A percentile compares a stretch with the other conserved stretches of the same genome.
Conservation (phyloP, 805 yeast genomes). For the Wickerhamia fluorescens region DNA sequence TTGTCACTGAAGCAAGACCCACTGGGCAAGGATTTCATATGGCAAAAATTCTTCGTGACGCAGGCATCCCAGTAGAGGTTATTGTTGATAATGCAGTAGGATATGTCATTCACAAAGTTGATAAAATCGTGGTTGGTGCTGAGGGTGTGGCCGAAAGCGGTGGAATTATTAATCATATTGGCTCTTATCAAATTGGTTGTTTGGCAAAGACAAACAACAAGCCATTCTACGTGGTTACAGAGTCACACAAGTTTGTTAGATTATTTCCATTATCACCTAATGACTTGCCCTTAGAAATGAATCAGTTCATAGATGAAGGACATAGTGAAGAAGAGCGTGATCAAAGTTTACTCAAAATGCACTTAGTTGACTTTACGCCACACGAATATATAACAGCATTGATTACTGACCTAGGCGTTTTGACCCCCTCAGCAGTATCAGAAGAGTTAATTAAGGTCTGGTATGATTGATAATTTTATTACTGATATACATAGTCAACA, state of each 20-base stretch:
- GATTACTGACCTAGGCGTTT: conserved; percentile 92
- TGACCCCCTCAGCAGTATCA: conserved; percentile 97
- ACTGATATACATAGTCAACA: conserved; percentile 2
- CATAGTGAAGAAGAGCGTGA: conserved; percentile 15
- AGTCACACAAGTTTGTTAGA: conserved; percentile 92
- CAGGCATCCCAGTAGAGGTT: conserved; percentile 79
- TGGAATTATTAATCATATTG: conserved; percentile 92
- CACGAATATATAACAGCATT: conserved; percentile 93
- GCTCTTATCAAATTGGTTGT: conserved; percentile 91
- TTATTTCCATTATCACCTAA: conserved; percentile 91
- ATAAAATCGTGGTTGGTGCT: conserved; percentile 93
- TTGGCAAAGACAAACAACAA: conserved; percentile 84
- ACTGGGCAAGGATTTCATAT: conserved; percentile 66
- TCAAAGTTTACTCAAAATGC: conserved; percentile 20
- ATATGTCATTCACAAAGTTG: conserved; percentile 81
- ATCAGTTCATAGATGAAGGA: conserved; percentile 15
- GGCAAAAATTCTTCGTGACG: conserved; percentile 58
- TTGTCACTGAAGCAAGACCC: conserved; percentile 91
- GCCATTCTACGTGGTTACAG: conserved; percentile 92
- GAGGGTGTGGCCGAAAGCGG: conserved; percentile 99
- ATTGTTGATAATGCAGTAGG: conserved; percentile 95
- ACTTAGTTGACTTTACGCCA: conserved; percentile 82
- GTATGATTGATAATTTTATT: conserved; percentile 69
- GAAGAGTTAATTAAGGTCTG: conserved; percentile 97
- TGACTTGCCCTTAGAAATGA: conserved; percentile 60